These are phyloP conservation scores for Gnomoniopsis sp. DNA, from an alignment of 2,329 filamentous ascomycete species.

Conservation along the genomic window DNA sequence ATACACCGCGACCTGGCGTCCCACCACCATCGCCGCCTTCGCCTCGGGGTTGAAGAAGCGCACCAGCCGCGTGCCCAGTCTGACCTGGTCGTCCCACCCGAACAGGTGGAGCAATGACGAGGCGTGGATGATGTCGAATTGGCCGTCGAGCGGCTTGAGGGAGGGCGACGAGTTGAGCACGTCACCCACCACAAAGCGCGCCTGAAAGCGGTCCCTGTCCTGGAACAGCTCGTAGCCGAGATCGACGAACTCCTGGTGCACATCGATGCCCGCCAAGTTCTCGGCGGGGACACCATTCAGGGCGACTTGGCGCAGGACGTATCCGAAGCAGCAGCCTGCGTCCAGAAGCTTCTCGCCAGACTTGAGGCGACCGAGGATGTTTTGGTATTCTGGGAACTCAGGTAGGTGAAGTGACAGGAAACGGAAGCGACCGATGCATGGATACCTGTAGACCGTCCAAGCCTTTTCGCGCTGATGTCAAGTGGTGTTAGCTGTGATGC, in stretches of 20 bases:
- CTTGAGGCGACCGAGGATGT: constrained; percentile 27
- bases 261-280: constrained; percentile 36
- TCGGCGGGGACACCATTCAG: constrained; percentile 34
- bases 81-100: constrained; percentile 25
- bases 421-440: constrained; percentile 36
- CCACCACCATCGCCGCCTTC: constrained; percentile 24
- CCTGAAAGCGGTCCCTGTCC: constrained; percentile 24
- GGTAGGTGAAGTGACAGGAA: constrained; percentile 35
- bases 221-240: constrained; percentile 32
- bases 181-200: constrained; percentile 23
- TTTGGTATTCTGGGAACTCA: constrained; percentile 27
- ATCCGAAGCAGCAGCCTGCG: constrained; percentile 41
- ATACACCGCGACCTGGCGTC: constrained; percentile 26
- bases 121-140: constrained; percentile 27
- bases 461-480: constrained; percentile 31
- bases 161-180: constrained; percentile 21
- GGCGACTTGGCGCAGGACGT: constrained; percentile 40
- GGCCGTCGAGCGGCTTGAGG: constrained; percentile 22
- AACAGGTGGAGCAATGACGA: constrained; percentile 32
- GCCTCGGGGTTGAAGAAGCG: constrained; percentile 22
- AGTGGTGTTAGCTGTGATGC: neutral
- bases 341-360: constrained; percentile 32
- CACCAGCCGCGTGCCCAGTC: constrained; percentile 23
- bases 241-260: constrained; percentile 30
- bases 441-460: constrained; percentile 34